phyloP scores from a whole-genome alignment of 2,329 filamentous ascomycete species.

The Claviceps sp. region DNA sequence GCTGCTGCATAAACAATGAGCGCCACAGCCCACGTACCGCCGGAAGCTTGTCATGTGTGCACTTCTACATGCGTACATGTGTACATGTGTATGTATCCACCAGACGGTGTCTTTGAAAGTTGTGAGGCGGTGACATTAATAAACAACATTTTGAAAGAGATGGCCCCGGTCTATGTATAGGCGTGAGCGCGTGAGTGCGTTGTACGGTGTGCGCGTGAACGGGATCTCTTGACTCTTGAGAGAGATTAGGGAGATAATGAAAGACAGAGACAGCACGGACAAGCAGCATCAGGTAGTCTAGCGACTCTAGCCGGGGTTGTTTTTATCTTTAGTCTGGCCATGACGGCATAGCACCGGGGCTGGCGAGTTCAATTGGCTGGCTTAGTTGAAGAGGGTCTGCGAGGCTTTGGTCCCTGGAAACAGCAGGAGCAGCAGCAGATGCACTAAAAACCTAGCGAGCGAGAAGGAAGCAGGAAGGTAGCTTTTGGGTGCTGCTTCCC shows the following conservation, averaged over 20 bases:
- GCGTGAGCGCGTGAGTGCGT: too few relatives aligned
- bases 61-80: too few relatives aligned
- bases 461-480: background rate
- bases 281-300: background rate
- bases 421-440: background rate
- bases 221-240: background rate
- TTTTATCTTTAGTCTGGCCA: background rate
- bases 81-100: too few relatives aligned
- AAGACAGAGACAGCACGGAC: background rate
- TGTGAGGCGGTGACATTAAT: background rate
- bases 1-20: background rate
- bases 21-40: background rate
- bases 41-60: too few relatives aligned
- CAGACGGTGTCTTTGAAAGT: background rate
- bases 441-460: background rate
- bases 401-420: background rate
- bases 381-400: background rate
- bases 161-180: too few relatives aligned
- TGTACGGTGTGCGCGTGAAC: background rate
- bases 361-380: background rate
- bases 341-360: background rate
- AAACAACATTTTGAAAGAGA: too few relatives aligned
- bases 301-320: background rate
- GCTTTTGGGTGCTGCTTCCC: background rate
- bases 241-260: background rate